These are phyloP conservation scores for Marasmius fiardii DNA, from an alignment of 1,284 basidiomycete genomes.

Conservation along the genomic window DNA sequence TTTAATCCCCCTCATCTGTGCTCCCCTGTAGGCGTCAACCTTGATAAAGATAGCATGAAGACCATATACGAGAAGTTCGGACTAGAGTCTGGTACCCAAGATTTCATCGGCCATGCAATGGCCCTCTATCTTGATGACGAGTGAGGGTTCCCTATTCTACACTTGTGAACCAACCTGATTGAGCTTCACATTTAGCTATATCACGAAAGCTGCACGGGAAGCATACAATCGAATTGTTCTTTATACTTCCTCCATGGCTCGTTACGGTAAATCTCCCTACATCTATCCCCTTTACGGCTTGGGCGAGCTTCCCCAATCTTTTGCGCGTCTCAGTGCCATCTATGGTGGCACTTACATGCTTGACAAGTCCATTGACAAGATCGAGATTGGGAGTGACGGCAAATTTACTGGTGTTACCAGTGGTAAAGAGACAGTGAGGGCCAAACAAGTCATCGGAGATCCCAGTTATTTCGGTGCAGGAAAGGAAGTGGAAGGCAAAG, in stretches of 20 bases:
- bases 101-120: slow-evolving; percentile 99
- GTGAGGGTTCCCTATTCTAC: slow-evolving; percentile 48
- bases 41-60: slow-evolving; percentile 90
- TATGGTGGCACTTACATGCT: slow-evolving; percentile 99
- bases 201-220: slow-evolving; percentile 86
- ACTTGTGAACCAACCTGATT: background rate
- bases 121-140: slow-evolving; percentile 97
- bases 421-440: slow-evolving; percentile 92
- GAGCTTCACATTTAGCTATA: slow-evolving; percentile 62
- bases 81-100: slow-evolving; percentile 95
- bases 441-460: slow-evolving; percentile 97
- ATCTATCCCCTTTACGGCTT: slow-evolving; percentile 99
- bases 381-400: slow-evolving; percentile 83
- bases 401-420: slow-evolving; percentile 93
- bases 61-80: slow-evolving; percentile 96
- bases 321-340: slow-evolving; percentile 96
- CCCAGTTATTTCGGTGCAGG: slow-evolving; percentile 95
- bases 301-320: slow-evolving; percentile 98
- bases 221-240: slow-evolving; percentile 95
- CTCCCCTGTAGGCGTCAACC: slow-evolving; percentile 63
- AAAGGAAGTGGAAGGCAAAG: slow-evolving; percentile 66
- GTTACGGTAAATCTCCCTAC: slow-evolving; percentile 99
- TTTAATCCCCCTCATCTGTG: background rate
- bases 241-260: slow-evolving; percentile 98
- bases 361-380: slow-evolving; percentile 92